Evolutionary conservation across 106 monocot species (phyloP), one percentile per base, ranked within the genome.

Genomic region (Chionographis japonica): DNA sequence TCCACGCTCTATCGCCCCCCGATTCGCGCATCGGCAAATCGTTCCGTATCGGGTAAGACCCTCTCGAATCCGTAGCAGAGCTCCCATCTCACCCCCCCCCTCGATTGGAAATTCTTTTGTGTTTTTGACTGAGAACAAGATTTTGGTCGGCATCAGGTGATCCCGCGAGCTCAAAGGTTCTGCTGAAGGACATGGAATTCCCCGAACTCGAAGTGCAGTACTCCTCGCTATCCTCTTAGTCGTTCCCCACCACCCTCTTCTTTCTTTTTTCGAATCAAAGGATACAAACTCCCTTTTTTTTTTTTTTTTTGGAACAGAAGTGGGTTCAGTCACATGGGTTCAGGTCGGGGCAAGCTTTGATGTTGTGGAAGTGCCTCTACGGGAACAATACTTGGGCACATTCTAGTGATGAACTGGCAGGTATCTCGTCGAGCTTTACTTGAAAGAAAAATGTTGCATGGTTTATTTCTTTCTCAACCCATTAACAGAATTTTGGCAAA

Each of bases 291-390:
- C n/a, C n/a, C n/a, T n/a, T n/a, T n/a, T n/a, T n/a, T n/a, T 40
- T 20, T 50, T 20, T 40, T 58, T 61, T 72, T 69, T 66, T 73
- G 51, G 15, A 20, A 38, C 79, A 95, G 95, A 84, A 72, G 78
- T 95, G 95, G 95, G 95, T 86, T 64, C 83, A 78, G 40, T 92
- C 86, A 3, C 84, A 89, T 76, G 95, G 95, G 49, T 92, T 85
- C 56, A 84, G 92, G 78, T 60, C 95, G 20, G 89, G 86, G 4
- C 95, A 95, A 73, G 92, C 89, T 12, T 42, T 95, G 71, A 95
- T 95, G 95, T 68, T 95, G 54, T 95, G 95, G 95, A 95, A 95
- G 49, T 86, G 89, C 57, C 86, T 95, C 2, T 95, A 95, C 74
- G 82, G 95, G 40, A 76, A 87, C 59, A 84, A 86, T 16, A 52